These are phyloP conservation scores for Kwoniella sp. DNA, from an alignment of 768 basidiomycete genomes.

Conservation along the genomic window DNA sequence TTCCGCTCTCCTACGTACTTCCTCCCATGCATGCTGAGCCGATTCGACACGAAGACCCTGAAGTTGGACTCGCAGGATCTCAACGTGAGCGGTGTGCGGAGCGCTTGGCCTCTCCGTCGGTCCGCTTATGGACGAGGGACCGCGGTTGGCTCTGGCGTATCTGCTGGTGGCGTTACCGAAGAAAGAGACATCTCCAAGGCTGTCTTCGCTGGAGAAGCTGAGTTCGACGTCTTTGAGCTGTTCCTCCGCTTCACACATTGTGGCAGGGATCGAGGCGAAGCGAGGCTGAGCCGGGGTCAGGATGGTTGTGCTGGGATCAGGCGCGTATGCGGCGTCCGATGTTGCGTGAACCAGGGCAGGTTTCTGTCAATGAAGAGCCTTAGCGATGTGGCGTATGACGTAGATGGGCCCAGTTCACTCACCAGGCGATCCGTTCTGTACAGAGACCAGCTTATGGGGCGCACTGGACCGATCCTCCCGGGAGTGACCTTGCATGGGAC, in stretches of 20 bases:
- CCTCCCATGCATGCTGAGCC: no score
- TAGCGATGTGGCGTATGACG: no score
- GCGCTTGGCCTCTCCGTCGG: background rate
- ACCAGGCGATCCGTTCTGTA: no score
- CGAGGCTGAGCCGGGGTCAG: constrained; percentile 3
- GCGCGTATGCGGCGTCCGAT: no score
- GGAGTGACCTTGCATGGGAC: no score
- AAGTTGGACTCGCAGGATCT: background rate
- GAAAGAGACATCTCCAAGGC: background rate
- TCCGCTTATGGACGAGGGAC: background rate
- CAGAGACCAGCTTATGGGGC: no score
- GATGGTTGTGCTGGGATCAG: no score
- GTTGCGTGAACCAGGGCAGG: no score
- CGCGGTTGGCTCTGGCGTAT: background rate
- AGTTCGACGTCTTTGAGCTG: constrained; percentile 13
- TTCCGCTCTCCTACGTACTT: constrained; percentile 5
- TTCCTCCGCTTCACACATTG: background rate
- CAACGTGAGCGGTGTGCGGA: background rate
- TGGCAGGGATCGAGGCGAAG: background rate
- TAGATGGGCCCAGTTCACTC: no score
- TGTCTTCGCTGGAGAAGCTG: constrained; percentile 8
- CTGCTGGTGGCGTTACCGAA: constrained; percentile 7
- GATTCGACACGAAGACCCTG: no score
- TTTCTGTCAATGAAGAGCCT: no score
- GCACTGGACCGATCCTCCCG: no score